A percentile compares a stretch with the other conserved stretches of the same genome.
Evolutionary conservation across 495 filamentous ascomycete genomes (phyloP).

Genomic region (Lindgomyces ingoldianus): DNA sequence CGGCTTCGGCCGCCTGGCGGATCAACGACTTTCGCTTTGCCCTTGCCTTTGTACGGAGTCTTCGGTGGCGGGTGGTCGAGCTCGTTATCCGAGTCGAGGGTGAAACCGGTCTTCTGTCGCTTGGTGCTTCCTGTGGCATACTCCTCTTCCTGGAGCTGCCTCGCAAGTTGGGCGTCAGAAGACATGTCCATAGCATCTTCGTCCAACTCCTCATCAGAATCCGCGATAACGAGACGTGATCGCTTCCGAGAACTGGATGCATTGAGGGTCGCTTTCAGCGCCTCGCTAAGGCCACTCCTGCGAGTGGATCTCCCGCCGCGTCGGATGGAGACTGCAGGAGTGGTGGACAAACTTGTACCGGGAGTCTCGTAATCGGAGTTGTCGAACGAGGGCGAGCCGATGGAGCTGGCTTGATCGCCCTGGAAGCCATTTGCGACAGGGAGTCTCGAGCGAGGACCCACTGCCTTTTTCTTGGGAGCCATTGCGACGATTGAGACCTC

Average conservation of each 20-base stretch:
- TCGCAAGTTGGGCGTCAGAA: conserved; percentile 59
- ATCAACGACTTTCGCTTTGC: conserved; percentile 27
- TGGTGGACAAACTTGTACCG: conserved; percentile 68
- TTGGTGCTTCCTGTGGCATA: conserved; percentile 48
- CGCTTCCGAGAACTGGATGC: conserved; percentile 28
- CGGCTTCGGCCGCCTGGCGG: conserved; percentile 12
- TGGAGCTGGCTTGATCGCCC: conserved; percentile 29
- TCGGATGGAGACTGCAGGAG: conserved; percentile 49
- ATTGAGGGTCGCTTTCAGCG: conserved; percentile 9
- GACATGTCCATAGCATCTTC: conserved; percentile 47
- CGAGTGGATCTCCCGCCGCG: conserved; percentile 39
- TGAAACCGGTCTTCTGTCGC: conserved; percentile 27
- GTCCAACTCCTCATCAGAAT: conserved; percentile 44
- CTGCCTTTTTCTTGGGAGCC: conserved; percentile 7
- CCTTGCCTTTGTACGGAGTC: conserved; percentile 32
- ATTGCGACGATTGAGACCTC: conserved; percentile 26
- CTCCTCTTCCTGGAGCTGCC: conserved; percentile 63
- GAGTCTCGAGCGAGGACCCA: neutral
- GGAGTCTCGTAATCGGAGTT: conserved; percentile 71
- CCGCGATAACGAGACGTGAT: conserved; percentile 40
- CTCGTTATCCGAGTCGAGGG: conserved; percentile 33
- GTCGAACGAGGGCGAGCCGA: conserved; percentile 43
- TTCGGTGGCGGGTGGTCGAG: neutral
- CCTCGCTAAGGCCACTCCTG: conserved; percentile 33
- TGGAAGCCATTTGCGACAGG: conserved; percentile 11